Evolutionary conservation across 495 filamentous ascomycete genomes (phyloP).

Genomic region (Aspergillus ostianus): DNA sequence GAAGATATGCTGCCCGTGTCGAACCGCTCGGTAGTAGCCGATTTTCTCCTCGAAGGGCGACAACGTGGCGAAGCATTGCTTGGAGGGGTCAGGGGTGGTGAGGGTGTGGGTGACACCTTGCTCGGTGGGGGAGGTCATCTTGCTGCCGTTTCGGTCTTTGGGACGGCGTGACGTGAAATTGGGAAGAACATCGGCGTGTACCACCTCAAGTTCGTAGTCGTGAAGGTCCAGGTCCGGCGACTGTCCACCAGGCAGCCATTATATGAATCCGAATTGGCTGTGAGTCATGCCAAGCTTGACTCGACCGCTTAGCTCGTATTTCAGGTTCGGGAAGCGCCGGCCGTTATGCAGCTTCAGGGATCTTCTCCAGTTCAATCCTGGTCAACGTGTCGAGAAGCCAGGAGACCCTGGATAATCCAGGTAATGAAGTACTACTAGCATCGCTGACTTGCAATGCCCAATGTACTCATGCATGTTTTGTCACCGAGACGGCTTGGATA

Average conservation of each 20-base stretch:
- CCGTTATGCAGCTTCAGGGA: not conserved
- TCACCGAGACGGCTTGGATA: constrained; percentile 3
- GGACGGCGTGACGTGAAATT: too few relatives aligned
- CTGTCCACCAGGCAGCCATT: not conserved
- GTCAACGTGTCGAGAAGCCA: not conserved
- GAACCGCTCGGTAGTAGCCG: constrained; percentile 49
- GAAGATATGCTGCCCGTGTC: constrained; percentile 41
- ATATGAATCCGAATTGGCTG: not conserved
- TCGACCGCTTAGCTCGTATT: not conserved
- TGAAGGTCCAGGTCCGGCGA: not conserved
- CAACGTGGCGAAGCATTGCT: constrained; percentile 30
- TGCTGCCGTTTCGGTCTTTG: not conserved
- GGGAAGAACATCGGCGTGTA: not conserved
- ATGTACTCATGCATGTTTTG: too few relatives aligned
- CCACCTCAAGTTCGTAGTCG: not conserved
- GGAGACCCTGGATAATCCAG: too few relatives aligned
- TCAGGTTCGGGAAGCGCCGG: not conserved
- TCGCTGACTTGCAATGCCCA: not conserved
- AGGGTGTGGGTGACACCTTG: not conserved
- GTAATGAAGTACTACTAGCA: not conserved
- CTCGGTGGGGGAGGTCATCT: not conserved
- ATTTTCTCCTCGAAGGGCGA: constrained; percentile 45
- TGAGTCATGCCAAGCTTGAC: constrained; percentile 9
- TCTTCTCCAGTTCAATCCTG: not conserved
- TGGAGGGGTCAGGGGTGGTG: constrained; percentile 11